These are phyloP conservation scores for Mikania micrantha DNA, from an alignment of 129 eudicot genomes.

Conservation along the genomic window DNA sequence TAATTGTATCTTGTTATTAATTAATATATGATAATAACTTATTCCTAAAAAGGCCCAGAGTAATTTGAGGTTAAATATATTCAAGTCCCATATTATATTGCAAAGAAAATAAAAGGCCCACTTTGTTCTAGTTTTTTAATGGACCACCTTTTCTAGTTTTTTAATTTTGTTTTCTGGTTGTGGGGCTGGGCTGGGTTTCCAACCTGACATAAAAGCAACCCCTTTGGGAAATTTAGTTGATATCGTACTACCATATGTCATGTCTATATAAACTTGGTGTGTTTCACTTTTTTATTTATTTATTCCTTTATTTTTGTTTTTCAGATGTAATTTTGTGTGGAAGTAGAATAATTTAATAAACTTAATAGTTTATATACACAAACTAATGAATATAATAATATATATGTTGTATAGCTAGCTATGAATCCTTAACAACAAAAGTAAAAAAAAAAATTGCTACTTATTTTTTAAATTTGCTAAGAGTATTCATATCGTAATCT, in stretches of 20 bases:
- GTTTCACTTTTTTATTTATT: not conserved
- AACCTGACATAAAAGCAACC: constrained; percentile 3
- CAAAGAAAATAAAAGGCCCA: constrained; percentile 15
- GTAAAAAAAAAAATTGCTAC: too few species aligned
- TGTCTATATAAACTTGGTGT: not conserved
- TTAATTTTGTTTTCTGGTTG: constrained; percentile 3
- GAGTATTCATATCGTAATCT: too few species aligned
- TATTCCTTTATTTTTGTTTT: not conserved
- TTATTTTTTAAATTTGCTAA: too few species aligned
- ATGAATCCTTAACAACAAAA: not conserved
- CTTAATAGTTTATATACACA: not conserved
- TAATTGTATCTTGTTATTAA: constrained; percentile 3
- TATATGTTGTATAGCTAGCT: too few species aligned
- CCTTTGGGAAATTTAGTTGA: constrained; percentile 8
- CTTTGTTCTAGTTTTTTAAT: not conserved
- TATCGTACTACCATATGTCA: not conserved
- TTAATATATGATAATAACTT: not conserved
- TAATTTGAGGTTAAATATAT: not conserved
- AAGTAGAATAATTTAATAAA: not conserved
- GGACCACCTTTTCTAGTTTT: not conserved
- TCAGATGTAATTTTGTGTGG: not conserved
- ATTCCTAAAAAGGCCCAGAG: constrained; percentile 21
- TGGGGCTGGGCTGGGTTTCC: constrained; percentile 1
- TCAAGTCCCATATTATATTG: constrained; percentile 16
- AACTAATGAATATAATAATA: not conserved